Conservation (phyloP, 1,284 basidiomycete genomes). For the Cystobasidium slooffiae region DNA sequence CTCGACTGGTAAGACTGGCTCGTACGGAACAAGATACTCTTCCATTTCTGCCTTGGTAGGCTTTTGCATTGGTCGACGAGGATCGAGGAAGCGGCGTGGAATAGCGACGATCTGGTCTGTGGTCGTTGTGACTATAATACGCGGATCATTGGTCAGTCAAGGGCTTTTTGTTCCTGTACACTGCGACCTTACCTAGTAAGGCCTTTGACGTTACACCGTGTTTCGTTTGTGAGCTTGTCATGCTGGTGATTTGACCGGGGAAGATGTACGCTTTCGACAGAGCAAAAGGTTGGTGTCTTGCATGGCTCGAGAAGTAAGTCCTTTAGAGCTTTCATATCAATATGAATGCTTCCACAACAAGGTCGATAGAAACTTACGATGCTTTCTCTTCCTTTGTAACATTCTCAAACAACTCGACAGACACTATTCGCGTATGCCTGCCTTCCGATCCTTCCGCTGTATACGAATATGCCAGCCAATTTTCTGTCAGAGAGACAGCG, state of each 20-base stretch:
- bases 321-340: constrained; percentile 3
- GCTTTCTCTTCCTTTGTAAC: constrained; percentile 5
- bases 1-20: constrained; percentile 75
- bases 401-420: constrained; percentile 78
- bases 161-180: constrained; percentile 67
- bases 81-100: constrained; percentile 76
- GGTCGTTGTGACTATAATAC: constrained; percentile 70
- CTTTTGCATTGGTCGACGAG: constrained; percentile 76
- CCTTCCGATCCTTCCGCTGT: constrained; percentile 49
- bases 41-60: constrained; percentile 78
- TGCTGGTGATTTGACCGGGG: constrained; percentile 69
- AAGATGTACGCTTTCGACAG: constrained; percentile 75
- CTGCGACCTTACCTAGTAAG: constrained; percentile 68
- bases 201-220: constrained; percentile 87
- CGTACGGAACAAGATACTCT: constrained; percentile 83
- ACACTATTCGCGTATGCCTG: constrained; percentile 58
- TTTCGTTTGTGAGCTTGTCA: constrained; percentile 78
- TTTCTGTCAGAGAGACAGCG: constrained; percentile 66
- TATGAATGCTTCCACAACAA: background rate
- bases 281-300: constrained; percentile 52
- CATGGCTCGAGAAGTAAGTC: constrained; percentile 22
- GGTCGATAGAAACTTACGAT: background rate
- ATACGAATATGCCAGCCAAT: constrained; percentile 88
- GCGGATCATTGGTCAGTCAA: constrained; percentile 65
- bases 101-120: constrained; percentile 76